Evolutionary conservation across 768 basidiomycete species (phyloP).

Genomic region (Crucibulum laeve): DNA sequence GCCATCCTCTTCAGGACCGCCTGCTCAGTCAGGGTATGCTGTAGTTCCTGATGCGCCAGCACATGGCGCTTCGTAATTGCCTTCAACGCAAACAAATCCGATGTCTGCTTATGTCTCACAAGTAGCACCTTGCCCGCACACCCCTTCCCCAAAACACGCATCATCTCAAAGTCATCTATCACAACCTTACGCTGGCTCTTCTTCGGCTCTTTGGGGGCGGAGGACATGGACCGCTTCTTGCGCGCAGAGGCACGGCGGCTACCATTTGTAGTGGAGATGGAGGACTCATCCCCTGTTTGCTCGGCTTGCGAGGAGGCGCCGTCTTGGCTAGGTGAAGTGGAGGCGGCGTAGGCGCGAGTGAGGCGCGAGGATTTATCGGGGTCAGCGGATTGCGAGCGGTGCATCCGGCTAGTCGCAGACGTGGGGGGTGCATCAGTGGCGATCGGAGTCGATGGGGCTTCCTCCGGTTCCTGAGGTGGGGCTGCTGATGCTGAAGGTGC

Average conservation of each 20-base stretch:
- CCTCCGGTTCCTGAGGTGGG: slow-evolving; percentile 6
- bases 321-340: slow-evolving; percentile 44
- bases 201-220: slow-evolving; percentile 43
- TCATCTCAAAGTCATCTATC: slow-evolving; percentile 94
- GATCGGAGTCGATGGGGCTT: slow-evolving; percentile 30
- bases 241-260: slow-evolving; percentile 26
- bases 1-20: slow-evolving; percentile 94
- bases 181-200: slow-evolving; percentile 70
- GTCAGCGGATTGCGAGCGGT: slow-evolving; percentile 80
- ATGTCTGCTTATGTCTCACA: slow-evolving; percentile 72
- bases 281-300: slow-evolving; percentile 67
- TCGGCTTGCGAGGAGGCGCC: slow-evolving; percentile 42
- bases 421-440: slow-evolving; percentile 24
- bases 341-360: slow-evolving; percentile 51
- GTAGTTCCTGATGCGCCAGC: slow-evolving; percentile 91
- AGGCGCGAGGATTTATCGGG: slow-evolving; percentile 59
- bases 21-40: slow-evolving; percentile 96
- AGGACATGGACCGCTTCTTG: slow-evolving; percentile 32
- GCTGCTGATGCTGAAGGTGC: neutral
- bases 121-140: slow-evolving; percentile 96
- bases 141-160: slow-evolving; percentile 94
- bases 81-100: slow-evolving; percentile 87
- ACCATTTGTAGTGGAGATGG: slow-evolving; percentile 53
- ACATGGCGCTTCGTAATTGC: slow-evolving; percentile 98
- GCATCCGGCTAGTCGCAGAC: slow-evolving; percentile 53